phyloP scores from a whole-genome alignment of 2,329 filamentous ascomycete genomes.

The Hawksworthiomyces lignivorus region DNA sequence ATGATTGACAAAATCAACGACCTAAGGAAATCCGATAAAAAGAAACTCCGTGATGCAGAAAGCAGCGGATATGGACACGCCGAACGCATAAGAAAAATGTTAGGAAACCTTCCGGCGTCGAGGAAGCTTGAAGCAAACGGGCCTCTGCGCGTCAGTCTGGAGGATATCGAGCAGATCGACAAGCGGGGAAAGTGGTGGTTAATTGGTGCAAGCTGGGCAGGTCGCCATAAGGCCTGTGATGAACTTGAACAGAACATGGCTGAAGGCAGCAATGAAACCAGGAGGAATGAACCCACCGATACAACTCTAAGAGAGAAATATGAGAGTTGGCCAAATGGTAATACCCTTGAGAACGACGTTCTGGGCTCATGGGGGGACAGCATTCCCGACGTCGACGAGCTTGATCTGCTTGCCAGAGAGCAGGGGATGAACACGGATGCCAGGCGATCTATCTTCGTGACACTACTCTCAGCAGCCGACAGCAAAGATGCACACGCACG shows the following conservation, averaged over 20 bases:
- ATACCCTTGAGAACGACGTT: conserved; percentile 18
- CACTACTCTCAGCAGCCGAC: conserved; percentile 78
- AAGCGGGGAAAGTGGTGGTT: conserved; percentile 98
- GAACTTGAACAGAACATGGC: conserved; percentile 9
- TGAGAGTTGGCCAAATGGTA: not conserved
- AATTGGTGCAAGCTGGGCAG: conserved; percentile 84
- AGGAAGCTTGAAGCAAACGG: conserved; percentile 63
- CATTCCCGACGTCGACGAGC: conserved; percentile 59
- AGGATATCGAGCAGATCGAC: conserved; percentile 74
- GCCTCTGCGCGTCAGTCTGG: conserved; percentile 71
- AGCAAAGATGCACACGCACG: conserved; percentile 76
- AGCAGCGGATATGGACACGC: conserved; percentile 70
- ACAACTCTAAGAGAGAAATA: conserved; percentile 10
- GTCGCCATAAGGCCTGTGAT: conserved; percentile 18
- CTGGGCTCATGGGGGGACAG: conserved; percentile 36
- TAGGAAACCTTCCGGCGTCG: conserved; percentile 64
- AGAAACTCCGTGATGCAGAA: conserved; percentile 42
- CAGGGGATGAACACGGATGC: conserved; percentile 84
- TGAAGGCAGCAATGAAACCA: conserved; percentile 21
- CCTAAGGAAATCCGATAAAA: conserved; percentile 88
- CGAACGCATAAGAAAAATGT: conserved; percentile 77
- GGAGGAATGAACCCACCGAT: too few species aligned
- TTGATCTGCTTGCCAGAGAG: conserved; percentile 55
- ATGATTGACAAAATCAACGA: conserved; percentile 97
- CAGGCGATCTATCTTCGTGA: conserved; percentile 84